Base-by-base conservation (phyloP, 495 filamentous ascomycete genomes). In the Aspergillus coremiiformis region DNA sequence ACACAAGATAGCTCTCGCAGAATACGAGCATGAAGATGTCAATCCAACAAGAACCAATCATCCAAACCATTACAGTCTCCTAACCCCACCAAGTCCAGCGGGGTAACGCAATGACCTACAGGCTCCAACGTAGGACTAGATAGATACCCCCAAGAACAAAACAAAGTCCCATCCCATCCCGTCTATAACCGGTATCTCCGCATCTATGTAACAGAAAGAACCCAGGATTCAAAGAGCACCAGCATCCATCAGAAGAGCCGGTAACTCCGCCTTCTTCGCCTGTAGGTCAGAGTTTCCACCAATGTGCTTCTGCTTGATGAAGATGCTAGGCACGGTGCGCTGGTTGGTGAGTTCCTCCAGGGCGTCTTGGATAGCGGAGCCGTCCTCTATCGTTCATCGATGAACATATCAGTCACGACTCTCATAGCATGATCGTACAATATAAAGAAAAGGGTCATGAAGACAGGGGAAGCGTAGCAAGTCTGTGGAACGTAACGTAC, bases 281-380 rank as follows among this genome's bases (percentile, higher is more conserved):
- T 96, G 89, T 51, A 98, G 69, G 62, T 97, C 94, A 5, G 90
- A 95, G 80, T 97, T 96, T 44, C 93, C 93, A 33, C 93, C 92
- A 65, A 99, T 93, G 71, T 96, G 93, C 69, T 90, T 68, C 76
- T 90, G 67, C 57, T 70, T 69, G 73, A 99, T 96, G 77, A 84
- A 99, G 73, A 96, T 87, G 73, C 95, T 96, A 49, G 93, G 93
- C 7, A 99, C 93, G 54, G 85, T 90, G 60, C 81, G 73, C 78
- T 99, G 94, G 60, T 73, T 70, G 37, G 82, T 87, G 56, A 97
- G 82, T 60, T 94, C 83, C 32, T 72, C 58, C 52, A 99, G 85
- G 15, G 92, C 91, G 53, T 76, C 70, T 72, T 99, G 93, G 67
- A 99, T 82, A 6, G 77, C 92, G 47, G 69, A 56, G 51, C 93